Evolutionary conservation across 2,329 filamentous ascomycete genomes (phyloP), one percentile per base, ranked within the genome.

Genomic region (Exophiala viscosa): DNA sequence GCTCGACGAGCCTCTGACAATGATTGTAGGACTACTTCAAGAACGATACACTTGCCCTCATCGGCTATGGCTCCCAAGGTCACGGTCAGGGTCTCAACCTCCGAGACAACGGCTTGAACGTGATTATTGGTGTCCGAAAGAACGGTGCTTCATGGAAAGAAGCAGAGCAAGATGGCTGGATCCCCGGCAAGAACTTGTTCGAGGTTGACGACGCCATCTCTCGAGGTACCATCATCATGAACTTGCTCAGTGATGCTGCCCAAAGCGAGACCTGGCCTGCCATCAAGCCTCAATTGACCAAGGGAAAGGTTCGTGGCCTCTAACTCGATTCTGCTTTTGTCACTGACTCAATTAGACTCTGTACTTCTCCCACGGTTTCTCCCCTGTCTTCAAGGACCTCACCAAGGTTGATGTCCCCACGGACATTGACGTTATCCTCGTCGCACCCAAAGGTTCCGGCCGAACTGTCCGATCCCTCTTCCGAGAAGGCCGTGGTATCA

Each of bases 341-440:
- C 14, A 33, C 38, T 45, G 15, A 32, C 20, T 5, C 10, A 31
- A 10, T 20, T 52, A 93, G 92, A 99, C 93, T 58, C 89, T 99
- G 66, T 99, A 99, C 87, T 99, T 99, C 85, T 97, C 93, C 66
- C 93, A 99, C 85, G 93, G 93, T 71, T 99, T 99, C 88, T 97
- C 93, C 60, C 93, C 93, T 72, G 91, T 99, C 77, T 99, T 99
- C 89, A 96, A 96, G 83, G 87, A 96, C 75, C 86, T 93, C 72
- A 99, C 93, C 83, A 95, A 96, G 78, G 93, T 99, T 72, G 93
- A 99, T 60, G 89, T 96, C 60, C 93, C 93, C 76, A 83, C 74
- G 64, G 88, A 97, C 78, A 88, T 99, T 72, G 93, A 99, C 75
- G 93, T 99, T 75, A 99, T 99, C 83, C 92, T 99, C 72, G 91